Base-by-base conservation (phyloP, 768 basidiomycete species). In the Gyrodon lividus region DNA sequence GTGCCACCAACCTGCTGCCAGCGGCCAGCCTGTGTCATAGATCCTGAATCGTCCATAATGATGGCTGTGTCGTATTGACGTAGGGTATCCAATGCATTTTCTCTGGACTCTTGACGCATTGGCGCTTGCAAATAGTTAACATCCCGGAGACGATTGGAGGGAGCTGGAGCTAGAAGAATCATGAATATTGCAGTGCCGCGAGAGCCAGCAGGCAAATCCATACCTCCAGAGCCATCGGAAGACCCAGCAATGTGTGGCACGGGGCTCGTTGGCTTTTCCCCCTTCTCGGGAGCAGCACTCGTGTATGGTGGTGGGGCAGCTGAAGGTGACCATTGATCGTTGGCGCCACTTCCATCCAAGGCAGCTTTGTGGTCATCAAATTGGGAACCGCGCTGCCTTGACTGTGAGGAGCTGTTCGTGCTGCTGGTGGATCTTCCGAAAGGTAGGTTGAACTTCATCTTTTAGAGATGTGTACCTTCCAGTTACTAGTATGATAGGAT, bases 31-130 rank as follows among this genome's bases (percentile, higher is more conserved):
- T 45, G 42, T 16, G 57, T 50, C 84, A 86, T 85, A 3, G 82
- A 83, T 6, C 63, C 64, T 4, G 84, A 85, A 61, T 86, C 84
- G 62, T 84, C 82, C 48, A 86, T 71, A 35, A 86, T 62, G 39
- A 85, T 66, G 10, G 83, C 73, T 0, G 82, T 85, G 48, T 85
- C 74, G 53, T 81, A 85, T 46, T 72, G 63, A 26, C 64, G 56
- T 5, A 83, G 61, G 30, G 65, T 71, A 26, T 75, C 65, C 1
- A 69, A 44, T 1, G 64, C 69, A 12, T 69, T 55, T 48, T 69
- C 69, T 39, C 51, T 56, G 0, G 64, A 69, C 19, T 69, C 59
- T 2, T 48, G 52, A 14, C 61, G 60, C 57, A 69, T 54, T 0
- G 69, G 69, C 5, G 61, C 51, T 22, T 55, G 55, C 13, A 68